These are phyloP conservation scores for Curvularia hawaiiensis DNA, from an alignment of 2,329 filamentous ascomycete species.

Conservation along the genomic window DNA sequence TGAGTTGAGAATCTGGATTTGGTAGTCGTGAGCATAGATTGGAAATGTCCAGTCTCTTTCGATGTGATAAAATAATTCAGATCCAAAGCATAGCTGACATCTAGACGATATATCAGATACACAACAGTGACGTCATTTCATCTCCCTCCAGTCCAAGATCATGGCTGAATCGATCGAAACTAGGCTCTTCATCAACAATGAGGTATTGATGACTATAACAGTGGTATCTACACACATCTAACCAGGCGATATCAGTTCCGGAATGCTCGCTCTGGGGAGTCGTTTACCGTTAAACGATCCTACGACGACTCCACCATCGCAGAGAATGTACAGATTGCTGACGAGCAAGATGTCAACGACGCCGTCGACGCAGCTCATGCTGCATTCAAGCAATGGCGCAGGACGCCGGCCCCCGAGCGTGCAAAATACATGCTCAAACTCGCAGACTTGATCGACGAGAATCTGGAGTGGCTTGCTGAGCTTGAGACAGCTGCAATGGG, in stretches of 20 bases:
- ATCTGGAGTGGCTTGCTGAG: not conserved
- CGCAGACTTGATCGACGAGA: constrained; percentile 2
- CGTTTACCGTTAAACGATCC: not conserved
- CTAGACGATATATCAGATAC: not conserved
- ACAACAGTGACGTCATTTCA: not conserved
- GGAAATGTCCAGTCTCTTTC: not conserved
- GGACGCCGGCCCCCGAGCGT: not conserved
- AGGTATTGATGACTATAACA: not conserved
- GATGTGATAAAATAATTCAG: not conserved
- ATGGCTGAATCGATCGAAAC: not conserved
- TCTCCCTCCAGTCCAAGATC: not conserved
- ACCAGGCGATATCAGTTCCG: not conserved
- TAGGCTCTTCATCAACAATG: constrained; percentile 1
- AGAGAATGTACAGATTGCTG: constrained; percentile 1
- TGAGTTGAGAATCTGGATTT: not conserved
- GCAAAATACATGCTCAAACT: constrained; percentile 3
- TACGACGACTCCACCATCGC: not conserved
- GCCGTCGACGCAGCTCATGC: not conserved
- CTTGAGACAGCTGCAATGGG: constrained; percentile 3
- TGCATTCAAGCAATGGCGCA: constrained; percentile 1
- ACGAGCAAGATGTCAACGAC: constrained; percentile 1
- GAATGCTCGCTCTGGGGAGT: constrained; percentile 1
- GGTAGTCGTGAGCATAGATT: not conserved
- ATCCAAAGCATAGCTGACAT: not conserved
- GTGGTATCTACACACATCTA: not conserved